Evolutionary conservation across 1,284 basidiomycete species (phyloP).

Genomic region (Fomes fomentarius): DNA sequence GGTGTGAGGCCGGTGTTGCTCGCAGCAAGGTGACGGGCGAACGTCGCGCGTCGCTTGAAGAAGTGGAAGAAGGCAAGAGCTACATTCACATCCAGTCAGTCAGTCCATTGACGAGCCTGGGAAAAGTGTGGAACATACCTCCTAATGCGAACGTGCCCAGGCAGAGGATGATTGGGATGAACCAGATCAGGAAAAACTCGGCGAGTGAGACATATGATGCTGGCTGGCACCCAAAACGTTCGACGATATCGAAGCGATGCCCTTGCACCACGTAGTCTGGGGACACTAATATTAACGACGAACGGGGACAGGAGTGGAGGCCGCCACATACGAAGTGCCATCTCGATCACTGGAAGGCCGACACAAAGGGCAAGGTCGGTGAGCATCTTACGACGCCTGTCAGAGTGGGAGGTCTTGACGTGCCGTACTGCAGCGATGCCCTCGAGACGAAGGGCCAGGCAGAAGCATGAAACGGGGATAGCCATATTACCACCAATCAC

Average conservation of each 20-base stretch:
- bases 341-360: constrained; percentile 39
- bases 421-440: constrained; percentile 12
- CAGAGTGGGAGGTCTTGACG: constrained; percentile 26
- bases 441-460: constrained; percentile 46
- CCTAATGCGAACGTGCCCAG: constrained; percentile 30
- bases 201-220: constrained; percentile 41
- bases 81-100: neutral
- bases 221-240: constrained; percentile 49
- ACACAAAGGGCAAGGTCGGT: constrained; percentile 41
- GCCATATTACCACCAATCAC: constrained; percentile 44
- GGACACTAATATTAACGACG: too few species aligned
- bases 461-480: constrained; percentile 55
- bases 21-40: constrained; percentile 32
- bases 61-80: constrained; percentile 38
- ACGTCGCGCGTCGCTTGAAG: constrained; percentile 21
- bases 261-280: constrained; percentile 35
- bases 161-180: constrained; percentile 29
- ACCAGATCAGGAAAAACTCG: constrained; percentile 31
- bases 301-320: constrained; percentile 1
- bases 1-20: constrained; percentile 36
- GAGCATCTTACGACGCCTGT: constrained; percentile 37
- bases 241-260: constrained; percentile 53
- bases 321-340: constrained; percentile 38
- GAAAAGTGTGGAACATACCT: constrained; percentile 30
- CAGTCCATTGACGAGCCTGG: too few species aligned